Conservation (phyloP, 352 stramenopile genomes). For the Phytophthora quininea region DNA sequence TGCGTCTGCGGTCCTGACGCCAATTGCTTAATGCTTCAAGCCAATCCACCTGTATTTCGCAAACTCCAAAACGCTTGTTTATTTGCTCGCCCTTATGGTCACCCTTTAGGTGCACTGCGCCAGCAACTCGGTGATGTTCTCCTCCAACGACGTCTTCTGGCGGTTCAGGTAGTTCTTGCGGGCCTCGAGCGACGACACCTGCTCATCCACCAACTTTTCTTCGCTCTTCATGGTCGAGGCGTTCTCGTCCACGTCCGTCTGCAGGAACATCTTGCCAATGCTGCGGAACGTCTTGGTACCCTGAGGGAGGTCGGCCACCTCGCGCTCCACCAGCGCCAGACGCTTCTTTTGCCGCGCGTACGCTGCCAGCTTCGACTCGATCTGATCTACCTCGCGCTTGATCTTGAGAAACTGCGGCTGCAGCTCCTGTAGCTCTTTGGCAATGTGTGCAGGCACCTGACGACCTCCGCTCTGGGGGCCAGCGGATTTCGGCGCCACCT, state of each 20-base stretch:
- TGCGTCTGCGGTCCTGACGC: background rate
- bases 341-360: conserved; percentile 79
- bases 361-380: conserved; percentile 69
- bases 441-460: conserved; percentile 63
- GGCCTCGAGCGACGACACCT: conserved; percentile 74
- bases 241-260: conserved; percentile 64
- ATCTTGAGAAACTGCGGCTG: conserved; percentile 82
- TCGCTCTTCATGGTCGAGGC: conserved; percentile 59
- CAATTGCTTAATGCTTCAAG: conserved; percentile 24
- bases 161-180: conserved; percentile 84
- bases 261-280: conserved; percentile 88
- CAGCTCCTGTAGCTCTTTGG: conserved; percentile 81
- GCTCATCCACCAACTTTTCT: conserved; percentile 62
- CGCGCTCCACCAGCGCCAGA: conserved; percentile 70
- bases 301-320: conserved; percentile 68
- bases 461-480: conserved; percentile 29
- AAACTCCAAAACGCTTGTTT: background rate
- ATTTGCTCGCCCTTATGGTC: background rate
- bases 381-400: conserved; percentile 81
- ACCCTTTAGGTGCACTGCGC: conserved; percentile 63
- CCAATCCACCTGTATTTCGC: conserved; percentile 28
- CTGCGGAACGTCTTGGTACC: conserved; percentile 72
- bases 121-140: conserved; percentile 86
- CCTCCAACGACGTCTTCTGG: conserved; percentile 79
- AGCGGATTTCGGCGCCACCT: conserved; percentile 28